Evolutionary conservation across 345 rosid genomes (phyloP), one percentile per base, ranked within the genome.

Genomic region (Eucalyptus pauciflora): DNA sequence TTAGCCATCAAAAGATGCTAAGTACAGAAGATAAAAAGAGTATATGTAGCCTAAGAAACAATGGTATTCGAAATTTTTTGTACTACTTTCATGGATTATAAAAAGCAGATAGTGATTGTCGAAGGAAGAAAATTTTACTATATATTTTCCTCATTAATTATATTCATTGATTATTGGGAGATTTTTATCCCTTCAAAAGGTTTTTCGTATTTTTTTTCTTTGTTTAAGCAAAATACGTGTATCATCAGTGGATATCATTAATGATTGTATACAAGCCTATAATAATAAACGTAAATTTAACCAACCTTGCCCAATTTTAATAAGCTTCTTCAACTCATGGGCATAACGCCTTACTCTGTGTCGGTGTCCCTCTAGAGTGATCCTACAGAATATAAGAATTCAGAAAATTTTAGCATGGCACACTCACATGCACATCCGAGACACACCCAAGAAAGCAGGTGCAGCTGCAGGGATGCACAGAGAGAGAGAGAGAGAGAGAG

Each of bases 291-390:
- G 46, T 76, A 76, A 20, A 37, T 76, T 18, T 43, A 89, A 92
- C 92, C 91, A 89, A 97, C 99, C 99, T 92, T 95, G 98, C 46
- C 99, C 99, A 89, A 96, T 97, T 90, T 91, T 96, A 90, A 97
- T 95, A 17, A 97, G 95, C 92, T 91, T 97, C 93, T 92, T 96
- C 46, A 97, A 92, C 86, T 96, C 99, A 88, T 88, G 90, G 20
- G 99, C 99, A 93, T 96, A 96, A 25, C 95, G 95, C 95, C 99
- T 93, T 83, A 97, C 96, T 94, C 97, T 94, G 81, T 94, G 98
- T 88, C 98, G 96, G 94, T 93, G 99, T 86, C 97, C 98, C 88
- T 94, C 99, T 81, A 97, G 91, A 94, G 96, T 91, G 87, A 96
- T 95, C 93, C 99, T 96, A 92, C 91, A 88, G 31, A 41, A 89